Percentiles rank a stretch among this genome's conserved stretches.
Conservation (phyloP, 1,139 yeast species). For the Blastobotrys buckinghamii region DNA sequence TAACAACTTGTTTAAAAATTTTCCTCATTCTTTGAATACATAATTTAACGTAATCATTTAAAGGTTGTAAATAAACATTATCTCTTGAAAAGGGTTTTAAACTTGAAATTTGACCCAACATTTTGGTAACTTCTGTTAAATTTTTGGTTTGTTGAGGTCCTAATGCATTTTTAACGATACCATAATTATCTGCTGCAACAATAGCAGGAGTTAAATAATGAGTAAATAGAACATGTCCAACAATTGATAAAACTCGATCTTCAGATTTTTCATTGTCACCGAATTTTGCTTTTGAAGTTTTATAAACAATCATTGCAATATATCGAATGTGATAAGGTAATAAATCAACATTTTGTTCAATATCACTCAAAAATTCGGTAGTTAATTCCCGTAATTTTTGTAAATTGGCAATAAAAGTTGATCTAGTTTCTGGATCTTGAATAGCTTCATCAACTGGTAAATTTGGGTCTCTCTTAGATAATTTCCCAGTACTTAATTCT, state of each 20-base stretch:
- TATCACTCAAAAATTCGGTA: conserved; percentile 48
- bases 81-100: conserved; percentile 58
- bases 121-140: conserved; percentile 51
- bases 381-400: conserved; percentile 68
- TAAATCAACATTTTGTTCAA: conserved; percentile 39
- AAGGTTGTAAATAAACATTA: conserved; percentile 70
- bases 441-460: conserved; percentile 66
- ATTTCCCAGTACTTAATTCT: conserved; percentile 37
- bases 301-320: conserved; percentile 38
- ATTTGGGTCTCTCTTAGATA: conserved; percentile 41
- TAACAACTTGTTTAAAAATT: conserved; percentile 45
- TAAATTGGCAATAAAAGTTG: conserved; percentile 64
- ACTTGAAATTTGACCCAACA: conserved; percentile 58
- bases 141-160: conserved; percentile 43
- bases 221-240: conserved; percentile 62
- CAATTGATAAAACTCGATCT: conserved; percentile 52
- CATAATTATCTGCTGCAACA: conserved; percentile 62
- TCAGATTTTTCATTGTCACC: conserved; percentile 20
- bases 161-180: conserved; percentile 38
- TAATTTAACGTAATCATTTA: conserved; percentile 61
- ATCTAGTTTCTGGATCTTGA: conserved; percentile 65
- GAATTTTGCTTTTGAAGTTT: conserved; percentile 38
- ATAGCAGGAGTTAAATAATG: conserved; percentile 63
- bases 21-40: conserved; percentile 44
- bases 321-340: conserved; percentile 64